phyloP scores from a whole-genome alignment of 179 eudicot genomes.

The Silene vulgaris region DNA sequence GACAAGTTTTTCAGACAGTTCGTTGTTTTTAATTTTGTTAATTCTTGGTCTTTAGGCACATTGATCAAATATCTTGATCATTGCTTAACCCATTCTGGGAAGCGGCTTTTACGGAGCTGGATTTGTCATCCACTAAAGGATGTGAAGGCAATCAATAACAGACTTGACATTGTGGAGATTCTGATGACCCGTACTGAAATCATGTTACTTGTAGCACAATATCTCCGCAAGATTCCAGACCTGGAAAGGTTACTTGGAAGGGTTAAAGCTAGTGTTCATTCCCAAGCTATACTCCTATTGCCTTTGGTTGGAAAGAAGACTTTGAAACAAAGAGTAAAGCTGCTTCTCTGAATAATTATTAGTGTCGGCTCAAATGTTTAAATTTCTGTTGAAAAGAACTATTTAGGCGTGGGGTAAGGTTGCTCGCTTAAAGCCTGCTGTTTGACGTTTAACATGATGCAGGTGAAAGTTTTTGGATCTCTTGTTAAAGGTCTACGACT shows the following conservation, averaged over 20 bases:
- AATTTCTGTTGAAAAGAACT: neutral
- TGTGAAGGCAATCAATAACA: conserved; percentile 56
- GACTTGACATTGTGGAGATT: conserved; percentile 77
- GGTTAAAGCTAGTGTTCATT: conserved; percentile 67
- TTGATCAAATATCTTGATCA: conserved; percentile 78
- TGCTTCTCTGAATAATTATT: conserved; percentile 11
- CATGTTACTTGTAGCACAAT: conserved; percentile 50
- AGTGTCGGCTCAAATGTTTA: neutral
- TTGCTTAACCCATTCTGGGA: conserved; percentile 75
- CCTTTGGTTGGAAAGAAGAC: conserved; percentile 78
- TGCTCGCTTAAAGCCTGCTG: conserved; percentile 2
- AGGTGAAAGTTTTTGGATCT: conserved; percentile 84
- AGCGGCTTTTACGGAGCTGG: conserved; percentile 90
- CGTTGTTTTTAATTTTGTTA: neutral
- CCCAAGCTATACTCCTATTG: conserved; percentile 58
- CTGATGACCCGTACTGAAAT: conserved; percentile 51
- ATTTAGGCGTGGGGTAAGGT: neutral
- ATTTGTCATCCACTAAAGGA: conserved; percentile 91
- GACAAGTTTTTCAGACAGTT: conserved; percentile 11
- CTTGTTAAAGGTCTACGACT: conserved; percentile 76
- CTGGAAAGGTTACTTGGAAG: conserved; percentile 89
- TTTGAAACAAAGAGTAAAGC: conserved; percentile 80
- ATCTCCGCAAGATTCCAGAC: conserved; percentile 84
- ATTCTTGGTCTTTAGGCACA: conserved; percentile 56
- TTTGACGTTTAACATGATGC: conserved; percentile 22